A percentile compares a stretch with the other conserved stretches of the same genome.
Evolutionary conservation across 352 stramenopile genomes (phyloP).

Genomic region (Thraustotheca clavata): DNA sequence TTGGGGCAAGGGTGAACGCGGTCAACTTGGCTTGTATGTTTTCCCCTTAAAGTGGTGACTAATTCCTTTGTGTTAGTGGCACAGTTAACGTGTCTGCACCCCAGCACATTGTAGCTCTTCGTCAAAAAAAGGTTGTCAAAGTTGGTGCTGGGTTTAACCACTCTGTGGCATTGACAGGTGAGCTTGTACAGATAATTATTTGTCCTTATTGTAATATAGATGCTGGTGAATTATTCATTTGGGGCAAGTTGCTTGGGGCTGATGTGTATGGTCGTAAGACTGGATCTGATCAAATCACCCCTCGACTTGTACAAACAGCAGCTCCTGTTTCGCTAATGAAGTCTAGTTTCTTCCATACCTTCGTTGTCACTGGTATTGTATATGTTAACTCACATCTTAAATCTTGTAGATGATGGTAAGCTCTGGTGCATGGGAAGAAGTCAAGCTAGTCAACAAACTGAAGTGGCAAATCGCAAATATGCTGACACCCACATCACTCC

Average conservation of each 20-base stretch:
- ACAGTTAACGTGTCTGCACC: slow-evolving; percentile 60
- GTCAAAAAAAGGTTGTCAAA: slow-evolving; percentile 45
- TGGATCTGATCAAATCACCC: slow-evolving; percentile 60
- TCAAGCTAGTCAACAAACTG: slow-evolving; percentile 52
- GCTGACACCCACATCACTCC: slow-evolving; percentile 61
- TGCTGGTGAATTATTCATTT: slow-evolving; percentile 74
- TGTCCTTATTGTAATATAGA: too few relatives aligned
- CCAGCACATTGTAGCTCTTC: slow-evolving; percentile 70
- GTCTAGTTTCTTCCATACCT: slow-evolving; percentile 81
- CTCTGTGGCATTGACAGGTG: slow-evolving; percentile 57
- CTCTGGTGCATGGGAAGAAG: slow-evolving; percentile 72
- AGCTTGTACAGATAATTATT: neutral
- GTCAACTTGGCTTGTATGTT: slow-evolving; percentile 51
- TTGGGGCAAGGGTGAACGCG: slow-evolving; percentile 78
- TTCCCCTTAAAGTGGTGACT: neutral
- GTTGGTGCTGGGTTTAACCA: slow-evolving; percentile 81
- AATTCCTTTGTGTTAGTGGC: slow-evolving; percentile 23
- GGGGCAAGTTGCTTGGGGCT: slow-evolving; percentile 60
- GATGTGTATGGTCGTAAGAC: slow-evolving; percentile 42
- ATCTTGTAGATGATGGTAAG: slow-evolving; percentile 46
- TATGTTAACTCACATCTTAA: neutral
- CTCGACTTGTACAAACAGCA: slow-evolving; percentile 57
- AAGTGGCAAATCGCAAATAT: slow-evolving; percentile 46
- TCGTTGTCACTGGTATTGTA: slow-evolving; percentile 58
- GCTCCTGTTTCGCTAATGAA: slow-evolving; percentile 54